Base-by-base conservation (phyloP, 768 basidiomycete genomes). In the Daedaleopsis sinensis region DNA sequence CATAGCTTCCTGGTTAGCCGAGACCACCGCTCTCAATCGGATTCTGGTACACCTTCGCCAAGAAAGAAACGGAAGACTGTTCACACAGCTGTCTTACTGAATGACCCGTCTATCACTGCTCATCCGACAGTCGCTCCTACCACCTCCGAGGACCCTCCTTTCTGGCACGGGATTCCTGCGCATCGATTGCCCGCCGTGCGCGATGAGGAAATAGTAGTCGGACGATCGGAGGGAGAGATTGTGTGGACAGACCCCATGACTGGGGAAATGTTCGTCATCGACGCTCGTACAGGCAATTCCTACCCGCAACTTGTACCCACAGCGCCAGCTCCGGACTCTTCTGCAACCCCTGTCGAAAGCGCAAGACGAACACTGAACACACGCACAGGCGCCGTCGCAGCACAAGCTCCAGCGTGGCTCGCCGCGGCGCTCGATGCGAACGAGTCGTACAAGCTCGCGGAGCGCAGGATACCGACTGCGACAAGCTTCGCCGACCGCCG, bases 261-360 rank as follows among this genome's bases (percentile, higher is more conserved):
- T 5, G 81, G 84, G 15, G 77, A 85, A 69, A 74, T 71, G 2
- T 89, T 86, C 68, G 59, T 83, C n/a, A 74, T 93, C 16, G 84
- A 94, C 68, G 69, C 72, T n/a, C 79, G 84, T 54, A 91, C 89
- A 11, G 90, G 90, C 11, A 85, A 91, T 70, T 91, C 89, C 9
- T 79, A 79, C 71, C 74, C 74, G 35, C 74, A 72, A 62, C 62
- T 65, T 24, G 63, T 63, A 38, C 62, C 66, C 43, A 59, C 66
- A 43, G 55, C 36, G 13, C 47, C n/a, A 4, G 18, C 19, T 1
- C 18, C n/a, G n/a, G 50, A 47, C 46, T 19, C 56, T 23, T 36
- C 52, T 11, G 57, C 32, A 5, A 10, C 36, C 27, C 52, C 38
- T 16, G 23, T 47, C 44, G 18, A 48, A 38, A 8, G 63, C 43